These are phyloP conservation scores for Draba incana DNA, from an alignment of 345 rosid genomes.

Conservation along the genomic window DNA sequence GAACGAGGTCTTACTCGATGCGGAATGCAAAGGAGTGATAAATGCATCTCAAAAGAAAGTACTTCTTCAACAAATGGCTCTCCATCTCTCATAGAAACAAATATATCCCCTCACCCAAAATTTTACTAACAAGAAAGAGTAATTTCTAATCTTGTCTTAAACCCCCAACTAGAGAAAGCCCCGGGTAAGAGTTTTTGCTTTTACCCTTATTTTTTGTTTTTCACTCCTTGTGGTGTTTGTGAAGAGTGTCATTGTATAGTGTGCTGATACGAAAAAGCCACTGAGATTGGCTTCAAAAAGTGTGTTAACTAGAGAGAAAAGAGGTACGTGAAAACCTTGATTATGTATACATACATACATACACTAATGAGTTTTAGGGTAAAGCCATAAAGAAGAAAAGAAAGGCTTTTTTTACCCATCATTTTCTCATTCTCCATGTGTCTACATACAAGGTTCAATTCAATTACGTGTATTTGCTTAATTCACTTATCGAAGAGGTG, in stretches of 20 bases:
- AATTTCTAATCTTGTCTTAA: constrained; percentile 29
- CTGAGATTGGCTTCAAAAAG: constrained; percentile 24
- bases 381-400: not conserved
- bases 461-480: constrained; percentile 2
- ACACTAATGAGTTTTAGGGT: constrained; percentile 22
- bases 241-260: constrained; percentile 41
- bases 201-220: constrained; percentile 19
- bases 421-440: too few species aligned
- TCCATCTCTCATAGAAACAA: constrained; percentile 48
- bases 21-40: constrained; percentile 70
- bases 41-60: constrained; percentile 63
- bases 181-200: constrained; percentile 31
- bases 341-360: constrained; percentile 8
- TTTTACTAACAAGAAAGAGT: constrained; percentile 41
- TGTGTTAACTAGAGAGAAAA: constrained; percentile 7
- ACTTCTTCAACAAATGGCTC: constrained; percentile 64
- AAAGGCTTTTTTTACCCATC: not conserved
- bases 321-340: not conserved
- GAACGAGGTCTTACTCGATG: constrained; percentile 67
- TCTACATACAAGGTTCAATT: too few species aligned
- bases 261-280: constrained; percentile 28
- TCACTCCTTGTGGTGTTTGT: constrained; percentile 5
- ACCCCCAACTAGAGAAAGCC: constrained; percentile 28
- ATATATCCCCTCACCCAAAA: constrained; percentile 18
- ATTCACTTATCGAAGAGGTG: not conserved